A percentile compares a stretch with the other conserved stretches of the same genome.
Conservation (phyloP, 768 basidiomycete species). For the Tephrocybe sp. region DNA sequence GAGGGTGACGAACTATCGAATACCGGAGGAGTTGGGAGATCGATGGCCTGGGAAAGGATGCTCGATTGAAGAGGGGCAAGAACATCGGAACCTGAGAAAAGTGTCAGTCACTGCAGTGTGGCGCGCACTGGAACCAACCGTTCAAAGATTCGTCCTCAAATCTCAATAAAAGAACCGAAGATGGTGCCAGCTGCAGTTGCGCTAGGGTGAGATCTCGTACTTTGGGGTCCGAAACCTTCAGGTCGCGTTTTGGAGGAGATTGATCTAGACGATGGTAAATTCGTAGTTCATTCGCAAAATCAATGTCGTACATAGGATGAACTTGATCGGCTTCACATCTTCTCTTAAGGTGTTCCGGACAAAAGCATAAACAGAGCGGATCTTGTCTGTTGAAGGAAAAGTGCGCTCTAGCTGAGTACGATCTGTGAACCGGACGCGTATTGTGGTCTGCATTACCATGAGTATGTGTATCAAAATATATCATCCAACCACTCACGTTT, state of each 20-base stretch:
- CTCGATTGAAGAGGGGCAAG: slow-evolving; percentile 63
- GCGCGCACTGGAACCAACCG: slow-evolving; percentile 33
- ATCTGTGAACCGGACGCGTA: slow-evolving; percentile 80
- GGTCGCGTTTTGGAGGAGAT: slow-evolving; percentile 76
- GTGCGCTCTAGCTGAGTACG: slow-evolving; percentile 75
- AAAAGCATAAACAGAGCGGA: slow-evolving; percentile 81
- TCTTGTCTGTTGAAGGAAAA: slow-evolving; percentile 78
- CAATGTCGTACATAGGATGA: slow-evolving; percentile 65
- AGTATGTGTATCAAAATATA: neutral
- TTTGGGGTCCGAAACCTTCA: slow-evolving; percentile 75
- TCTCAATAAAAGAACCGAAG: slow-evolving; percentile 71
- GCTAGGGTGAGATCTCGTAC: slow-evolving; percentile 66
- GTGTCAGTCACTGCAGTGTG: neutral
- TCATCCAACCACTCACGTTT: slow-evolving; percentile 40
- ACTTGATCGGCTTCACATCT: slow-evolving; percentile 76
- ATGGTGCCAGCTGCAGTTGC: slow-evolving; percentile 75
- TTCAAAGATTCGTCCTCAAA: slow-evolving; percentile 75
- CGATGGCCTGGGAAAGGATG: slow-evolving; percentile 57
- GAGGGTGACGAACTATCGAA: slow-evolving; percentile 16
- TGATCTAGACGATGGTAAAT: slow-evolving; percentile 53
- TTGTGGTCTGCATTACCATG: slow-evolving; percentile 55
- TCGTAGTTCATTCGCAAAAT: slow-evolving; percentile 23
- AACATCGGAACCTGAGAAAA: slow-evolving; percentile 42
- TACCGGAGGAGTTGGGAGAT: slow-evolving; percentile 60
- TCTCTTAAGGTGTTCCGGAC: slow-evolving; percentile 69